These are phyloP conservation scores for Aspergillus brasiliensis DNA, from an alignment of 2,329 filamentous ascomycete genomes.

Conservation along the genomic window DNA sequence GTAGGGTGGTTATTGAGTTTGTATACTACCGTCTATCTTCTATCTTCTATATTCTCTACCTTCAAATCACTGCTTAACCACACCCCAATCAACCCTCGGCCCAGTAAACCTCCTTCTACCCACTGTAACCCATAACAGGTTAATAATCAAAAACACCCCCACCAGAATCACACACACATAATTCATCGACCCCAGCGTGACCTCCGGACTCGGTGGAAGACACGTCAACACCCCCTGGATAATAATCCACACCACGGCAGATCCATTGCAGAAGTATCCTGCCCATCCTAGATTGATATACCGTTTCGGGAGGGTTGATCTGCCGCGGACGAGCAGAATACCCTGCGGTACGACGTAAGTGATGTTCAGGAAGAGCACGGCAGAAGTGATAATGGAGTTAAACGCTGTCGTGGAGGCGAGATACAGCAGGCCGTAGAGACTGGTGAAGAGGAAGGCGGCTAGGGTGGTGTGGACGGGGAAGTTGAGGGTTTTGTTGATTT, in stretches of 20 bases:
- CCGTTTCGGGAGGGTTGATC: slow-evolving; percentile 25
- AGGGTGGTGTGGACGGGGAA: slow-evolving; percentile 27
- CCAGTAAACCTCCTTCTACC: not conserved
- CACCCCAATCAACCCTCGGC: not conserved
- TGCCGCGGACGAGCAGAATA: slow-evolving; percentile 42
- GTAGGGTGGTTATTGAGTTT: slow-evolving; percentile 16
- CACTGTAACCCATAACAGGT: not conserved
- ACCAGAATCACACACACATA: not conserved
- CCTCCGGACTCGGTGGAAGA: not conserved
- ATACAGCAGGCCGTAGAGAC: slow-evolving; percentile 39
- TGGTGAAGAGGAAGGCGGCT: slow-evolving; percentile 31
- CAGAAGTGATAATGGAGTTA: slow-evolving; percentile 42
- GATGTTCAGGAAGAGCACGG: slow-evolving; percentile 36
- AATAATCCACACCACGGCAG: slow-evolving; percentile 10
- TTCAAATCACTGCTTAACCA: too few relatives aligned
- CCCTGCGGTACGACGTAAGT: slow-evolving; percentile 49
- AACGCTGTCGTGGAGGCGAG: slow-evolving; percentile 38
- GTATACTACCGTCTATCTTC: not conserved
- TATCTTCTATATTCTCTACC: not conserved
- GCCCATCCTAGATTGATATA: slow-evolving; percentile 19
- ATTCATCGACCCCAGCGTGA: not conserved
- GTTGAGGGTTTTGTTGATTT: slow-evolving; percentile 9
- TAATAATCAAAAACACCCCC: not conserved
- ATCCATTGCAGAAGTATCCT: slow-evolving; percentile 5
- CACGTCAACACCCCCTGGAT: slow-evolving; percentile 8